A percentile compares a stretch with the other conserved stretches of the same genome.
phyloP scores from a whole-genome alignment of 75 land plant species.

The Selaginella tamariscina region DNA sequence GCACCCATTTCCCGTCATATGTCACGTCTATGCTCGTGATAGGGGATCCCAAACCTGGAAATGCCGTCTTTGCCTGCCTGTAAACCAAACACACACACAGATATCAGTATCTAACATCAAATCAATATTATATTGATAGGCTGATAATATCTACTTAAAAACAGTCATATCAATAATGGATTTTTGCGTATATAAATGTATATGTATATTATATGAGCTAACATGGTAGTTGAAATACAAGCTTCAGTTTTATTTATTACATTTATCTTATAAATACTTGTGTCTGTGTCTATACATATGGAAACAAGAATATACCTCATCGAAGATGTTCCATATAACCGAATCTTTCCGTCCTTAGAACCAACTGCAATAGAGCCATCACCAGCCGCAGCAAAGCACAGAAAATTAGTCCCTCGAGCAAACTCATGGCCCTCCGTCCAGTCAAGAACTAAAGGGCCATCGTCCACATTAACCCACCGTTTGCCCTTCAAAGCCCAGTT shows the following conservation, averaged over 20 bases:
- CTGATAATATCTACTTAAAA: too few relatives aligned
- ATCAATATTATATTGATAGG: too few relatives aligned
- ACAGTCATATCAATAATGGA: too few relatives aligned
- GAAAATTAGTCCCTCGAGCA: conserved; percentile 4
- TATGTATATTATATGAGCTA: too few relatives aligned
- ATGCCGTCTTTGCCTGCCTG: conserved; percentile 29
- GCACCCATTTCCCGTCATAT: conserved; percentile 28
- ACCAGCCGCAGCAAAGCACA: conserved; percentile 5
- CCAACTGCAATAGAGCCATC: conserved; percentile 1
- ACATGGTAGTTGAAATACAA: too few relatives aligned
- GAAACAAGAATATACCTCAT: too few relatives aligned
- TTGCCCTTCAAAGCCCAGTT: background rate
- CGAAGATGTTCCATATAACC: conserved; percentile 20
- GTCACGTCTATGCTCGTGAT: conserved; percentile 27
- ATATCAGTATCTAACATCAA: too few relatives aligned
- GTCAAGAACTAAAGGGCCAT: background rate
- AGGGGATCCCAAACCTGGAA: conserved; percentile 25
- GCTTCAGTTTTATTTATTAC: too few relatives aligned
- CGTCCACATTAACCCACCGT: background rate
- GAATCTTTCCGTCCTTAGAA: conserved; percentile 23
- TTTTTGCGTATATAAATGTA: too few relatives aligned
- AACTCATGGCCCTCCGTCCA: conserved; percentile 15
- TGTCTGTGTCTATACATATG: too few relatives aligned
- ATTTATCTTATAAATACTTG: too few relatives aligned
- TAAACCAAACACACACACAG: too few relatives aligned